Percentiles rank a stretch among this genome's conserved stretches.
Conservation (phyloP, 495 filamentous ascomycete species). For the Immersiella caudata region DNA sequence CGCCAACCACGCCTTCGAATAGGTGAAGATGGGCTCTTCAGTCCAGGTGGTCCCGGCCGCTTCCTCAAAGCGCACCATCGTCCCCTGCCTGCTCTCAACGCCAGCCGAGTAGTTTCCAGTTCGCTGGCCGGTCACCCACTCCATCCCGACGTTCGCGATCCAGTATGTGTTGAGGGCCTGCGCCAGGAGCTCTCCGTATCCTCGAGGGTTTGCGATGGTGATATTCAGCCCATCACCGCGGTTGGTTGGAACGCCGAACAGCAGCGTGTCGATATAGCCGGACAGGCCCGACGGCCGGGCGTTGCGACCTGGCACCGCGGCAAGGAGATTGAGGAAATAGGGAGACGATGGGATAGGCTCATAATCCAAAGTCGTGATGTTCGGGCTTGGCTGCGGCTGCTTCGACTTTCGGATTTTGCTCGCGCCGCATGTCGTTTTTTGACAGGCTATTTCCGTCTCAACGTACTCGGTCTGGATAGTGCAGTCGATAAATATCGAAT, state of each 20-base stretch:
- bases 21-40: conserved; percentile 9
- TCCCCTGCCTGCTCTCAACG: background rate
- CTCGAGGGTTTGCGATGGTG: background rate
- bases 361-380: conserved; percentile 10
- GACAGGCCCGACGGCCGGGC: background rate
- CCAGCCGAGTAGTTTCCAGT: background rate
- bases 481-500: background rate
- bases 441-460: conserved; percentile 10
- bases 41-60: background rate
- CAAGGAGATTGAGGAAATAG: background rate
- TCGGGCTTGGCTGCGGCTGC: background rate
- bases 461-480: conserved; percentile 8
- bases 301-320: conserved; percentile 6
- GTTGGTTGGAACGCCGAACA: background rate
- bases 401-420: background rate
- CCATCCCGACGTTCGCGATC: background rate
- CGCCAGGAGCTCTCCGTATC: background rate
- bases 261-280: background rate
- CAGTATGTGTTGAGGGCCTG: conserved; percentile 16
- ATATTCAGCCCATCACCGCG: background rate
- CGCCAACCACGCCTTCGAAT: conserved; percentile 10
- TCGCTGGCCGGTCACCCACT: background rate
- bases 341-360: background rate
- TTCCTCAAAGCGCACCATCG: background rate
- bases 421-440: background rate